Percentiles rank a stretch among this genome's conserved stretches.
These are phyloP conservation scores for Nigrograna mackinnonii DNA, from an alignment of 2,329 filamentous ascomycete species.

Conservation along the genomic window DNA sequence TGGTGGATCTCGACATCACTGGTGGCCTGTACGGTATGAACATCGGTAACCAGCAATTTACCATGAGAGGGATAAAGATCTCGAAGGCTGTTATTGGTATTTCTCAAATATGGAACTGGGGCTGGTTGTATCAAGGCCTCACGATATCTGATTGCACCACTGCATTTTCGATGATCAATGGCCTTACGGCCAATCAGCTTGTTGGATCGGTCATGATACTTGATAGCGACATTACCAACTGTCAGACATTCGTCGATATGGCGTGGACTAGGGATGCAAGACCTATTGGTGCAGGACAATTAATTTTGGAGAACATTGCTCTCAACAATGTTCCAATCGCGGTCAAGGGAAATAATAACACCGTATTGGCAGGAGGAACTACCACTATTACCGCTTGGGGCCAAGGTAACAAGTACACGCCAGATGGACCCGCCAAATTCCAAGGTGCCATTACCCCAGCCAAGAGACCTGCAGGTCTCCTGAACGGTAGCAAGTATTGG, in stretches of 20 bases:
- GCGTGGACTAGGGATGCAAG: slow-evolving; percentile 39
- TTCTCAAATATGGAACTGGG: slow-evolving; percentile 64
- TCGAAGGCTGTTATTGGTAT: slow-evolving; percentile 57
- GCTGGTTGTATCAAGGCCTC: slow-evolving; percentile 58
- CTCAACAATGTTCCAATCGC: slow-evolving; percentile 38
- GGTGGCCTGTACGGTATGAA: slow-evolving; percentile 48
- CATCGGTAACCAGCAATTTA: slow-evolving; percentile 58
- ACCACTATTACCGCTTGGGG: slow-evolving; percentile 39
- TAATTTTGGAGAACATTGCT: slow-evolving; percentile 60
- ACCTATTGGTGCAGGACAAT: slow-evolving; percentile 51
- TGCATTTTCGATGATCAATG: slow-evolving; percentile 56
- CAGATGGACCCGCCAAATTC: slow-evolving; percentile 49
- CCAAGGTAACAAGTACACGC: slow-evolving; percentile 39
- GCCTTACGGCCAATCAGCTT: slow-evolving; percentile 29
- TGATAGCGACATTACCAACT: slow-evolving; percentile 58
- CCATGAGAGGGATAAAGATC: slow-evolving; percentile 61
- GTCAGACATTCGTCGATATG: slow-evolving; percentile 54
- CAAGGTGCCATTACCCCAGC: slow-evolving; percentile 52
- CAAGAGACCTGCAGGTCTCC: slow-evolving; percentile 50
- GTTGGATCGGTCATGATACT: slow-evolving; percentile 62
- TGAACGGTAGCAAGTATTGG: slow-evolving; percentile 53
- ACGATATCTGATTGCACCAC: slow-evolving; percentile 56
- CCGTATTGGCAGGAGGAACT: slow-evolving; percentile 35
- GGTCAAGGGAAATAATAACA: slow-evolving; percentile 29
- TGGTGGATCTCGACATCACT: slow-evolving; percentile 49